phyloP scores from a whole-genome alignment of 139 green algal genomes.

The Coelastrella sp. region DNA sequence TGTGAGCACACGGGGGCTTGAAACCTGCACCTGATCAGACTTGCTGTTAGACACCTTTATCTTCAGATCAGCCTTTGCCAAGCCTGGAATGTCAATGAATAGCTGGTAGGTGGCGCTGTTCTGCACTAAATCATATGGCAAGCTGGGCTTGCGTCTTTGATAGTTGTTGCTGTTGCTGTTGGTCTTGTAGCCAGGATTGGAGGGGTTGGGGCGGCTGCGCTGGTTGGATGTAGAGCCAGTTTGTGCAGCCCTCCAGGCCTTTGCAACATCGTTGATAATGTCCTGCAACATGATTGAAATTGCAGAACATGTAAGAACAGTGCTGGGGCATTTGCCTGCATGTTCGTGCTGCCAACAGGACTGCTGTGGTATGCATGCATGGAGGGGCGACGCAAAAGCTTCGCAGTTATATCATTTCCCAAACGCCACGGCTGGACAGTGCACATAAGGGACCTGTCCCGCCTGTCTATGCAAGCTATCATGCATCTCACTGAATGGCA shows the following conservation, averaged over 20 bases:
- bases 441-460: too few relatives aligned
- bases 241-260: not conserved
- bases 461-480: too few relatives aligned
- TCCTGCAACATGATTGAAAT: too few relatives aligned
- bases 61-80: conserved; percentile 32
- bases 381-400: too few relatives aligned
- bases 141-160: not conserved
- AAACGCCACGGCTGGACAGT: too few relatives aligned
- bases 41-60: conserved; percentile 32
- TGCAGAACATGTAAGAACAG: not conserved
- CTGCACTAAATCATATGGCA: not conserved
- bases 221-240: not conserved
- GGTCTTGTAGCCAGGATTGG: not conserved
- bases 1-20: not conserved
- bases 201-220: too few relatives aligned
- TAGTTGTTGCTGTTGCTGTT: not conserved
- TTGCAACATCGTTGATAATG: not conserved
- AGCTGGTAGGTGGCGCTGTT: not conserved
- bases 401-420: too few relatives aligned
- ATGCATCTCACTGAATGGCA: too few relatives aligned
- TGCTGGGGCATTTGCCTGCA: not conserved
- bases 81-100: conserved; percentile 32
- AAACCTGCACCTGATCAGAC: not conserved
- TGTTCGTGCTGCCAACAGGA: not conserved
- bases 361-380: too few relatives aligned